phyloP scores from a whole-genome alignment of 495 filamentous ascomycete genomes.

The Tuber borchii region DNA sequence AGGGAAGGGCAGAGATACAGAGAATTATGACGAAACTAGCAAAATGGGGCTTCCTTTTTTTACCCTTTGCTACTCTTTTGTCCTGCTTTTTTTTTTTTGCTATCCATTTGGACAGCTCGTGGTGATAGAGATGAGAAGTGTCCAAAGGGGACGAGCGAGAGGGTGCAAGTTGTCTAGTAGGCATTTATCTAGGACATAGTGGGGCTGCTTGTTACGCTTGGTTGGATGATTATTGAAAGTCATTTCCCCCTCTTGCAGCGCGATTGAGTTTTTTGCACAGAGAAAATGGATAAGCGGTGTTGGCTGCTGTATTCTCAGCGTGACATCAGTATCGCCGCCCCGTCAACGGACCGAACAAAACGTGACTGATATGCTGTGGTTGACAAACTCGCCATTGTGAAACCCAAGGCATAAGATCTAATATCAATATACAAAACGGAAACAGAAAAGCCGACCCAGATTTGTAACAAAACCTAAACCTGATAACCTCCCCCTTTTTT shows the following conservation, averaged over 20 bases:
- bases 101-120: constrained; percentile 4
- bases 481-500: not conserved
- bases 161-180: not conserved
- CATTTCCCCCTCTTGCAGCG: not conserved
- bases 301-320: not conserved
- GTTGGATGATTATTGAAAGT: not conserved
- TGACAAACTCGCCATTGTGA: not conserved
- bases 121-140: not conserved
- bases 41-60: constrained; percentile 13
- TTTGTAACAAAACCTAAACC: constrained; percentile 1
- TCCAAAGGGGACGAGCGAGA: not conserved
- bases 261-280: not conserved
- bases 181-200: constrained; percentile 5
- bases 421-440: not conserved
- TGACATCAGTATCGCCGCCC: not conserved
- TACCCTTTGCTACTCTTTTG: constrained; percentile 4
- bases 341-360: not conserved
- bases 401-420: not conserved
- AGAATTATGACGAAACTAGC: not conserved
- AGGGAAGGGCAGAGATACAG: not conserved
- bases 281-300: not conserved
- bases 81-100: not conserved
- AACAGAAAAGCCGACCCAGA: not conserved
- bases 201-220: not conserved
- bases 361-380: not conserved